Evolutionary conservation across 495 filamentous ascomycete genomes (phyloP), one percentile per base, ranked within the genome.

Genomic region (Pyronema domesticum): DNA sequence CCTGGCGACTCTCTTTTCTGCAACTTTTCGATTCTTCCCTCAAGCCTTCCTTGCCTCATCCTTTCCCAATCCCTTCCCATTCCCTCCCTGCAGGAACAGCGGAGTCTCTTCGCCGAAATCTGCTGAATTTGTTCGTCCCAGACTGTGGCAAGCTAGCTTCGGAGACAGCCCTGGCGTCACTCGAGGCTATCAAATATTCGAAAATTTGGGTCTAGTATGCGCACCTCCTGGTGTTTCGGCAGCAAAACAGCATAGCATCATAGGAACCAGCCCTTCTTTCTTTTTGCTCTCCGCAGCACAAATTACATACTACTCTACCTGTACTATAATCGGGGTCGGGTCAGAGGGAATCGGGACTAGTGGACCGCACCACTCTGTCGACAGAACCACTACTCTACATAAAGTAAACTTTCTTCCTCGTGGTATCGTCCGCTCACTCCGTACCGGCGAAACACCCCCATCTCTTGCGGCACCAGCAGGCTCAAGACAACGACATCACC

Each of bases 301-400:
- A 37, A 60, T 58, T 45, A 56, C 48, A 47, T 61, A 60, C 59
- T 60, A 59, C 63, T 55, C 59, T 58, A 51, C 18, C 49, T 59
- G 50, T 55, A 55, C 46, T 43, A 59, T 50, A 63, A 63, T 63
- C 61, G 57, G 61, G 37, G 46, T 17, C 61, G 48, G 61, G 42
- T 46, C 19, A 11, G 19, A 53, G 23, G 36, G 55, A 53, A 51
- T 56, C 55, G 59, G 60, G 50, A 47, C 60, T 61, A 60, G 45
- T 47, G 58, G 52, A 52, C 49, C 52, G 35, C 46, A 46, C 23
- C 23, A 30, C 23, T 30, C 23, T 30, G 46, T 55, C 50, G 60
- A 58, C 46, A 49, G 40, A 58, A 37, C 50, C 19, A 54, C 39
- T 42, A 30, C 23, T 30, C 23, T 30, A 42, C 39, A 42, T 42